Evolutionary conservation across 2,329 filamentous ascomycete genomes (phyloP), one percentile per base, ranked within the genome.

Genomic region (Penicillium sp.): DNA sequence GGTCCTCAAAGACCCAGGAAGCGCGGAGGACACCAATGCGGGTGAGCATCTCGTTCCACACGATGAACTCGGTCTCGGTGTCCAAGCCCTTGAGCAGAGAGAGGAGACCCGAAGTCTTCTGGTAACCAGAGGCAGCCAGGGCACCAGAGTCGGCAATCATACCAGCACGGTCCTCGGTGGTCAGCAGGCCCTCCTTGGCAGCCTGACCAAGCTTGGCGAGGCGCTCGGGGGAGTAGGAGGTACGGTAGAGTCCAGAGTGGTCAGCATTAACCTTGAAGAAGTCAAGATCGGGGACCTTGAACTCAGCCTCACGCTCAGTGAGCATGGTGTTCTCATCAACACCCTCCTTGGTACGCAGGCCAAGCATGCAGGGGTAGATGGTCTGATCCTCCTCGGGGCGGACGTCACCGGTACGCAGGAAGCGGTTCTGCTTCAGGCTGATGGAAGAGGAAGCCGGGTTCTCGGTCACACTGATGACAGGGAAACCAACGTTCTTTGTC

Each of bases 191-290:
- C 49, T 88, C 79, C 77, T 90, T 95, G 49, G 92, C 94, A 57
- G 93, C 91, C 72, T 92, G 81, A 28, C 94, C 94, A 39, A 98
- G 88, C 82, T 96, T 96, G 67, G 88, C 84, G 47, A 98, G 85
- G 38, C 94, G 89, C 69, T 91, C 89, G 1, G 92, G 89, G 2
- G 87, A 84, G 79, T 98, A 98, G 0, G 89, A 91, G 0, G 93
- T 97, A 61, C 94, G 88, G 82, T 96, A 98, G 64, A 97, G 88
- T 65, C 91, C 91, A 22, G 92, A 93, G 76, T 97, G 94, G 73
- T 97, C 92, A 15, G 94, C 92, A 73, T 98, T 98, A 62, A 98
- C 82, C 83, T 98, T 98, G 87, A 90, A 98, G 79, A 98, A 97
- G 70, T 96, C 91, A 54, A 89, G 79, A 70, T 90, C 86, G 20